Evolutionary conservation across 768 basidiomycete species (phyloP).

Genomic region (Lepiota venenata): DNA sequence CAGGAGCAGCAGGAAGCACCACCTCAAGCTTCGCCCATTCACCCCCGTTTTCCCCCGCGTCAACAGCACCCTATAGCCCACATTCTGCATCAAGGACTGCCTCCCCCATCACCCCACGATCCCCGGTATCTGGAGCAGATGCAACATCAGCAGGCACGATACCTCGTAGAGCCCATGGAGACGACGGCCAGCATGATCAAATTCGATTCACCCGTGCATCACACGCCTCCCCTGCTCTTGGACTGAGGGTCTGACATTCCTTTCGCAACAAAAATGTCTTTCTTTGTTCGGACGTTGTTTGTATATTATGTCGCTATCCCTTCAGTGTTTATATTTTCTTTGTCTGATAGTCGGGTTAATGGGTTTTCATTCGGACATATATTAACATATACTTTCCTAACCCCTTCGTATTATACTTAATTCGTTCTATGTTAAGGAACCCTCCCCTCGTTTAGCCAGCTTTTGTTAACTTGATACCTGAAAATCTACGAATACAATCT

Average conservation of each 20-base stretch:
- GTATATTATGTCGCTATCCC: constrained; percentile 2
- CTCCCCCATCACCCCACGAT: constrained; percentile 14
- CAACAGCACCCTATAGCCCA: constrained; percentile 21
- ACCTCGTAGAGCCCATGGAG: constrained; percentile 18
- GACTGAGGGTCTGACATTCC: constrained; percentile 39
- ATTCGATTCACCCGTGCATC: constrained; percentile 42
- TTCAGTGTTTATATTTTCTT: constrained; percentile 7
- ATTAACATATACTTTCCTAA: neutral
- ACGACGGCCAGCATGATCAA: constrained; percentile 26
- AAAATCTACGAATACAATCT: constrained; percentile 5
- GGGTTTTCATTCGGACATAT: neutral
- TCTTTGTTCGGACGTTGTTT: neutral
- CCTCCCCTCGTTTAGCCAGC: neutral
- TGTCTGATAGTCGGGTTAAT: constrained; percentile 1
- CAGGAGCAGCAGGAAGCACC: constrained; percentile 15
- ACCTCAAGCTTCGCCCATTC: constrained; percentile 21
- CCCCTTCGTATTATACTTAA: constrained; percentile 7
- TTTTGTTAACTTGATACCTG: constrained; percentile 6
- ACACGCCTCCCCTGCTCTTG: constrained; percentile 45
- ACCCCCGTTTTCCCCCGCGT: constrained; percentile 26
- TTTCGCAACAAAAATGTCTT: neutral
- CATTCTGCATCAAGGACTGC: constrained; percentile 19
- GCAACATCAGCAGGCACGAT: constrained; percentile 20
- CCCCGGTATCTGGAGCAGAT: constrained; percentile 16
- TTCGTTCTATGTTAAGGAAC: neutral